Evolutionary conservation across 129 eudicot genomes (phyloP).

Genomic region (Flaveria trinervia): DNA sequence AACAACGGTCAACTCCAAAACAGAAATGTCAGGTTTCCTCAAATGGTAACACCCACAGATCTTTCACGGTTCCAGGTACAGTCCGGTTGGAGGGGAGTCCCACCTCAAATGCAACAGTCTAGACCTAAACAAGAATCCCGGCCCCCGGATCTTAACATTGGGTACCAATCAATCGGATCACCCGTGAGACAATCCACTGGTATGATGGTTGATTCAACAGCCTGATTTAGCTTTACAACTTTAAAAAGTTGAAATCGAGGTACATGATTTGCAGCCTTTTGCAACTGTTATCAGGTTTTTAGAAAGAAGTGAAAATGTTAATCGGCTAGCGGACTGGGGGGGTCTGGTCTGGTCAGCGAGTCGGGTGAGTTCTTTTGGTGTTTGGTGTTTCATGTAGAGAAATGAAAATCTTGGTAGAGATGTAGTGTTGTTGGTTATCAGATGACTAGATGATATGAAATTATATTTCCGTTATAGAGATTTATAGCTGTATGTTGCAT

Average conservation of each 20-base stretch:
- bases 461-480: background rate
- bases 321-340: background rate
- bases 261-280: constrained; percentile 16
- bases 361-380: constrained; percentile 4
- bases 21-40: constrained; percentile 59
- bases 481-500: constrained; percentile 4
- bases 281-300: constrained; percentile 3
- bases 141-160: constrained; percentile 83
- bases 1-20: constrained; percentile 55
- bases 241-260: constrained; percentile 24
- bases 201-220: constrained; percentile 81
- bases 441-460: background rate
- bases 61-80: constrained; percentile 77
- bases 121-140: constrained; percentile 74
- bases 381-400: constrained; percentile 3
- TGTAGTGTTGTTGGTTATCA: constrained; percentile 24
- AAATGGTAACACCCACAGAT: constrained; percentile 54
- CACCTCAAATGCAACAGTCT: constrained; percentile 55
- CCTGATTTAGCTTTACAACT: constrained; percentile 97
- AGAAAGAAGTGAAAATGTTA: constrained; percentile 10
- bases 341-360: background rate
- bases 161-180: constrained; percentile 78
- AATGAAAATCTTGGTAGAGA: constrained; percentile 8
- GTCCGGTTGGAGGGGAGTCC: constrained; percentile 60
- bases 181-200: constrained; percentile 77